Evolutionary conservation across 176 grass and related monocot genomes (phyloP).

Genomic region (Carex kokanica): DNA sequence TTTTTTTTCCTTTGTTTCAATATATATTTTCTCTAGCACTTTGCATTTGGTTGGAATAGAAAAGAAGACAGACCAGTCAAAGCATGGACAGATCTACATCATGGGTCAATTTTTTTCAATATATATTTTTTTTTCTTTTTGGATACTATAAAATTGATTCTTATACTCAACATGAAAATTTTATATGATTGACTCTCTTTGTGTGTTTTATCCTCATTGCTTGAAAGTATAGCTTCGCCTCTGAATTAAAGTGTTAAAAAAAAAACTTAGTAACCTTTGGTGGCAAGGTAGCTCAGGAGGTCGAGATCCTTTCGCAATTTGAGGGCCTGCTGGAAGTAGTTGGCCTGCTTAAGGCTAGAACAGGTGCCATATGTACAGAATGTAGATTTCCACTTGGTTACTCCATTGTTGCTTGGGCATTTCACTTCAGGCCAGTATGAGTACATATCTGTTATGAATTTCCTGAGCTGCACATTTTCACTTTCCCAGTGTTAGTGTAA

Average conservation of each 20-base stretch:
- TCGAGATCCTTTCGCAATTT: neutral
- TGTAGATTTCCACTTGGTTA: neutral
- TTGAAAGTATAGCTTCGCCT: no score
- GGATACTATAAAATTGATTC: no score
- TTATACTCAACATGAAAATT: no score
- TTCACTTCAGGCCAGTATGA: conserved; percentile 12
- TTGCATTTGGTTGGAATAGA: neutral
- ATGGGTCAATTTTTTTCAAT: no score
- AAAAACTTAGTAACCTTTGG: conserved; percentile 4
- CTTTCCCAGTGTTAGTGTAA: conserved; percentile 2
- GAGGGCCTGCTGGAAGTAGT: conserved; percentile 27
- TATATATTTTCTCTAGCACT: neutral
- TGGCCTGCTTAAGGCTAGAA: conserved; percentile 10
- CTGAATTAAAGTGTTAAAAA: neutral
- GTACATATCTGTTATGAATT: conserved; percentile 12
- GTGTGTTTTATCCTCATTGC: no score
- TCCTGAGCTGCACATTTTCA: conserved; percentile 21
- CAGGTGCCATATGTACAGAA: conserved; percentile 30
- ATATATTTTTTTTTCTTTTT: no score
- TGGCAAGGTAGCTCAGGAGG: neutral
- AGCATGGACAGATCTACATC: no score
- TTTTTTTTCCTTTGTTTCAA: neutral
- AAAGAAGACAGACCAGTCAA: no score
- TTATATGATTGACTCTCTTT: no score
- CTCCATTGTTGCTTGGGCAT: conserved; percentile 28